These are phyloP conservation scores for Microbotryomycetes sp. DNA, from an alignment of 1,284 basidiomycete genomes.

Conservation along the genomic window DNA sequence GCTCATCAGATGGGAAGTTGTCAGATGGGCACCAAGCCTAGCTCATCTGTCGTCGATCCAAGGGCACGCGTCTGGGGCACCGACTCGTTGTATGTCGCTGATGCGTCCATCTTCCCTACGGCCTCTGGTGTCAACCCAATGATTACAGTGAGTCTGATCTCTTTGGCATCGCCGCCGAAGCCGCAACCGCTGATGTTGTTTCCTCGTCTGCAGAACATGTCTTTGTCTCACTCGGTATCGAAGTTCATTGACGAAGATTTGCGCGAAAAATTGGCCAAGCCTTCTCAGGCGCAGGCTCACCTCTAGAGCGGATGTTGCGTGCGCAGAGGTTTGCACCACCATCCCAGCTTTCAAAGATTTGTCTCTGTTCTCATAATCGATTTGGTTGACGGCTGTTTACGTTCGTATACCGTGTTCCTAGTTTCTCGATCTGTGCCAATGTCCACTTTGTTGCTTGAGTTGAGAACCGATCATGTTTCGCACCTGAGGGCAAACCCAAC, in stretches of 20 bases:
- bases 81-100: constrained; percentile 46
- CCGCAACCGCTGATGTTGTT: background rate
- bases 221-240: constrained; percentile 23
- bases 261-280: constrained; percentile 2
- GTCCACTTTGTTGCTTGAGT: too few species aligned
- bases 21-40: constrained; percentile 42
- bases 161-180: too few species aligned
- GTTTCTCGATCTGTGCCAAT: too few species aligned
- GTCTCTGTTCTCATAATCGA: too few species aligned
- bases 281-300: constrained; percentile 5
- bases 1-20: constrained; percentile 46
- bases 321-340: too few species aligned
- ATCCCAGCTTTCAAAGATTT: too few species aligned
- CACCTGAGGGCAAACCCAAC: too few species aligned
- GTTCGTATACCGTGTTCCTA: too few species aligned
- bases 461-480: too few species aligned
- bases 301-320: too few species aligned
- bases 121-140: constrained; percentile 49
- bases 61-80: constrained; percentile 46
- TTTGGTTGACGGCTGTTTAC: too few species aligned
- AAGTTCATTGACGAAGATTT: constrained; percentile 23
- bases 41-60: constrained; percentile 42
- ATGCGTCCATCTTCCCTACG: constrained; percentile 45
- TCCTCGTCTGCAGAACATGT: constrained; percentile 18
- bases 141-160: constrained; percentile 39